Conservation (phyloP, 2,329 filamentous ascomycete genomes). For the Aspergillus sp. region DNA sequence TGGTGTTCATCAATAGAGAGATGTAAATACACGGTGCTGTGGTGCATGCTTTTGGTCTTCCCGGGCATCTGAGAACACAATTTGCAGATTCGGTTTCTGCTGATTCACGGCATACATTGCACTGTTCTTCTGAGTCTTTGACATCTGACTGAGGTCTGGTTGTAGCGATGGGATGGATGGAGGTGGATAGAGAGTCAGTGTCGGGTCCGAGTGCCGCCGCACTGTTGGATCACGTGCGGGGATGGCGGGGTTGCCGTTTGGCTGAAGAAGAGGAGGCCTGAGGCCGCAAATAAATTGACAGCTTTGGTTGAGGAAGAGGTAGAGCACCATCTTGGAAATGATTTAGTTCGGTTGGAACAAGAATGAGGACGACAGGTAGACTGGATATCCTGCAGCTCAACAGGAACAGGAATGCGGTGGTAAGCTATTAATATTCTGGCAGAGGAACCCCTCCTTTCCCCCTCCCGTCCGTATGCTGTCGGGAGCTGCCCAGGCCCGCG, state of each 20-base stretch:
- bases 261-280: slow-evolving; percentile 5
- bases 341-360: not conserved
- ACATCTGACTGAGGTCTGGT: not conserved
- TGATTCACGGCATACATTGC: not conserved
- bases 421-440: slow-evolving; percentile 1
- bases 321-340: slow-evolving; percentile 6
- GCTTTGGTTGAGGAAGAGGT: slow-evolving; percentile 12
- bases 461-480: not conserved
- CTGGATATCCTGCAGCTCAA: not conserved
- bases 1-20: not conserved
- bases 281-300: slow-evolving; percentile 12
- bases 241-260: slow-evolving; percentile 13
- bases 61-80: not conserved
- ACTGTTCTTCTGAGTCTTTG: not conserved
- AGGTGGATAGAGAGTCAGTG: not conserved
- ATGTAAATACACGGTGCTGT: not conserved
- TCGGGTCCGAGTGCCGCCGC: slow-evolving; percentile 4
- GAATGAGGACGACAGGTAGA: not conserved
- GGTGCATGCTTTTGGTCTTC: not conserved
- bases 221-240: slow-evolving; percentile 12
- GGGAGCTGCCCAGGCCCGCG: not conserved
- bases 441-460: not conserved
- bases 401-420: not conserved
- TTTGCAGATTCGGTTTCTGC: not conserved
- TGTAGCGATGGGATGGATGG: not conserved